Conservation (phyloP, 805 yeast species). For the Ogataea trehaloabstinens region DNA sequence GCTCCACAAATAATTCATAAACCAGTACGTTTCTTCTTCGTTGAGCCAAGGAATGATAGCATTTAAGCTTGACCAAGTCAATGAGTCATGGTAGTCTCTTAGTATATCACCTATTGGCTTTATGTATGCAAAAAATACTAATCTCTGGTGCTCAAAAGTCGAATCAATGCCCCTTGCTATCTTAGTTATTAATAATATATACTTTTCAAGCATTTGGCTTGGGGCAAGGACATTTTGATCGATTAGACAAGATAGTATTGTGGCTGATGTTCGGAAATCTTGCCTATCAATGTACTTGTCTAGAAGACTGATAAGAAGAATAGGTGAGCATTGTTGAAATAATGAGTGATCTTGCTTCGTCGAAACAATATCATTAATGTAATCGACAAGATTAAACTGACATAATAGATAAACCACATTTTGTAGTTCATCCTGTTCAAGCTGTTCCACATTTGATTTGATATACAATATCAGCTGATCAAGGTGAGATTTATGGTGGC, state of each 20-base stretch:
- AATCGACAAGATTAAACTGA: constrained; percentile 5
- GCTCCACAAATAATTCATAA: constrained; percentile 20
- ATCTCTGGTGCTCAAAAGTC: constrained; percentile 12
- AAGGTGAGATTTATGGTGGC: constrained; percentile 3
- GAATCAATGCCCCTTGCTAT: constrained; percentile 17
- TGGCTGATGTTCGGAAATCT: constrained; percentile 20
- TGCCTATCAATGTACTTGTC: constrained; percentile 10
- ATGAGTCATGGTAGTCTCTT: constrained; percentile 6
- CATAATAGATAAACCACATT: constrained; percentile 7
- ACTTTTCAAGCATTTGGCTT: constrained; percentile 9
- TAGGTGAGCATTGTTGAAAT: constrained; percentile 7
- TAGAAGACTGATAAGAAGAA: constrained; percentile 12
- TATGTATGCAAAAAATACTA: constrained; percentile 25
- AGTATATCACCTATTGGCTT: constrained; percentile 14
- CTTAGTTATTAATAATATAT: constrained; percentile 14
- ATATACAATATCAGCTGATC: constrained; percentile 4
- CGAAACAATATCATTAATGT: constrained; percentile 6
- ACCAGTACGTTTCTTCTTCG: constrained; percentile 17
- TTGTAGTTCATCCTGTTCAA: constrained; percentile 9
- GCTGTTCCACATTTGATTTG: constrained; percentile 3
- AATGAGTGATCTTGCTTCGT: constrained; percentile 2
- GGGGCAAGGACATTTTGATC: constrained; percentile 13
- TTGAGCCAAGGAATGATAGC: constrained; percentile 18
- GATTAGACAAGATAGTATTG: constrained; percentile 13
- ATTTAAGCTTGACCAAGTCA: constrained; percentile 7